Percentiles rank a stretch among this genome's conserved stretches.
Conservation (phyloP, 768 basidiomycete genomes). For the Exsudoporus frostii region DNA sequence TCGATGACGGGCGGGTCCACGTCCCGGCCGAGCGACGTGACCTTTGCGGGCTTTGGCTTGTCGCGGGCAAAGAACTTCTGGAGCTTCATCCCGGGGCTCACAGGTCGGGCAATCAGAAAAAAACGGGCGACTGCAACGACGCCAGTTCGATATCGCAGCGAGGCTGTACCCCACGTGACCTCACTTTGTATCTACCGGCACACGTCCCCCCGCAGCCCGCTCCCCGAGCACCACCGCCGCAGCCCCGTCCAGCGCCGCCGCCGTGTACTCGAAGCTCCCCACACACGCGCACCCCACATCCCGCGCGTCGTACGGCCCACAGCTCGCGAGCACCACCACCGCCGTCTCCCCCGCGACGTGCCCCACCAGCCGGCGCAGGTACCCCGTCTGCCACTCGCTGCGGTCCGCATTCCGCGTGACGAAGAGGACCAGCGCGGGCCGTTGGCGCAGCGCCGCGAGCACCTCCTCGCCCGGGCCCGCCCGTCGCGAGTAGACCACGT, state of each 20-base stretch:
- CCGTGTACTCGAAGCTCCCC: conserved; percentile 59
- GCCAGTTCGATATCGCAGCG: conserved; percentile 9
- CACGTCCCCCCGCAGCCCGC: neutral
- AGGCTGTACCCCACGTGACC: conserved; percentile 29
- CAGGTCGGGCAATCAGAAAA: neutral
- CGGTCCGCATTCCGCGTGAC: conserved; percentile 56
- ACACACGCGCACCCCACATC: conserved; percentile 37
- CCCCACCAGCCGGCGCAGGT: conserved; percentile 31
- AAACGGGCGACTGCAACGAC: neutral
- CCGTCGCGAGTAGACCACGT: conserved; percentile 44
- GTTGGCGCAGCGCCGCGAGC: neutral
- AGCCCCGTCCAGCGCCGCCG: conserved; percentile 45
- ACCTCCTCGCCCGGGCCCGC: conserved; percentile 6
- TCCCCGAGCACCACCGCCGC: conserved; percentile 43
- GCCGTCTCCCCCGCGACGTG: conserved; percentile 21
- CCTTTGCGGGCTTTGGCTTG: conserved; percentile 41
- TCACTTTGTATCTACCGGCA: conserved; percentile 11
- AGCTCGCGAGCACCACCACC: conserved; percentile 54
- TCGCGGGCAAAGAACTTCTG: conserved; percentile 53
- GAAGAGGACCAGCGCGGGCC: conserved; percentile 37
- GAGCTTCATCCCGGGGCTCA: conserved; percentile 43
- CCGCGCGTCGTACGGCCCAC: conserved; percentile 54
- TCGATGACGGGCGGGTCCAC: conserved; percentile 26
- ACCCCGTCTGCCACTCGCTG: conserved; percentile 49
- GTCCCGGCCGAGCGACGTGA: conserved; percentile 25